phyloP scores from a whole-genome alignment of 2,329 filamentous ascomycete genomes.

The Alternaria sp. region DNA sequence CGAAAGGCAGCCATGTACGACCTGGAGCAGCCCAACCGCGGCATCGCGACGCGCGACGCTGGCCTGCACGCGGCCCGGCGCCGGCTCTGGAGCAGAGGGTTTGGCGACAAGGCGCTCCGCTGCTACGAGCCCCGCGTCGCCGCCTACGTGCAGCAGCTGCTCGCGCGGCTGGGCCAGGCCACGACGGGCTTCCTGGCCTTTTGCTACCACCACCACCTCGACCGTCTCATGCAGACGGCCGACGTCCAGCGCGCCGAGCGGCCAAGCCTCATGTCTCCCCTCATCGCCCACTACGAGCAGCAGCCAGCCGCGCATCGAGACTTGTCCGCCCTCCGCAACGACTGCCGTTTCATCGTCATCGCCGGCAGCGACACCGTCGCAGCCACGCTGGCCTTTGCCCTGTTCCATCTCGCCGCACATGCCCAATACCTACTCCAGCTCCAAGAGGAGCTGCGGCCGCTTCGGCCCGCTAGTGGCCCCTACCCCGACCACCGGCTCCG shows the following conservation, averaged over 20 bases:
- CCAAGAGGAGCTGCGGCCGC: neutral
- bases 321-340: conserved; percentile 1
- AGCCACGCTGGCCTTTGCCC: conserved; percentile 32
- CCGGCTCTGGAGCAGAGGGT: conserved; percentile 49
- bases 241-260: conserved; percentile 2
- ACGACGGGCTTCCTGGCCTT: conserved; percentile 4
- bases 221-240: neutral
- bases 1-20: conserved; percentile 10
- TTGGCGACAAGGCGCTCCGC: conserved; percentile 53
- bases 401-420: conserved; percentile 43
- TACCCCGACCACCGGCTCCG: neutral
- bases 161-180: neutral
- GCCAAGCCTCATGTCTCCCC: conserved; percentile 1
- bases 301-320: neutral
- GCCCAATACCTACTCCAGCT: conserved; percentile 22
- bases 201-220: conserved; percentile 8
- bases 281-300: conserved; percentile 2
- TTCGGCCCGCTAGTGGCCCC: neutral
- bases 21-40: conserved; percentile 2
- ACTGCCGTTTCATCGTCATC: conserved; percentile 23
- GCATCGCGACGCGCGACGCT: conserved; percentile 1
- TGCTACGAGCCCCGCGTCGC: conserved; percentile 19
- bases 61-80: conserved; percentile 25
- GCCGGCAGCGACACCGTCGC: conserved; percentile 49
- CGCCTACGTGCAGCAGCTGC: neutral